Percentiles rank a stretch among this genome's conserved stretches.
phyloP scores from a whole-genome alignment of 2,329 filamentous ascomycete genomes.

The Scedosporium apiospermum region DNA sequence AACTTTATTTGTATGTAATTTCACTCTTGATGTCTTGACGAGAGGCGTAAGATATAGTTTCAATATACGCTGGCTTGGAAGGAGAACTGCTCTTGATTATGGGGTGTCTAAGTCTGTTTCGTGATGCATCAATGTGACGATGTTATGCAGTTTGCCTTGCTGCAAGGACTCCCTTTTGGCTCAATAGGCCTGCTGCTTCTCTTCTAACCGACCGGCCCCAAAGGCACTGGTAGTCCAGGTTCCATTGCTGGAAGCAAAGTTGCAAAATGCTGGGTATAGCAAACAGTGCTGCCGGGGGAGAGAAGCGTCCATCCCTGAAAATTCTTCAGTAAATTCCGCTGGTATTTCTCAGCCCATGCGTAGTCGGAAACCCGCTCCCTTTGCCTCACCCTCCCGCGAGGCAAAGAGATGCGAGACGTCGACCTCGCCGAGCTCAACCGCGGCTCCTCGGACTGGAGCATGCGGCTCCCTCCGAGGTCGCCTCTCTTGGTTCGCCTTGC shows the following conservation, averaged over 20 bases:
- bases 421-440: conserved; percentile 41
- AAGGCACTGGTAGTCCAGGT: no score
- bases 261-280: no score
- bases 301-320: neutral
- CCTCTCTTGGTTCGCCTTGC: conserved; percentile 86
- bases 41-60: conserved; percentile 2
- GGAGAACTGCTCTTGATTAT: neutral
- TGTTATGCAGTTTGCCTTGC: no score
- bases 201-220: no score
- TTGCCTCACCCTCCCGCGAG: conserved; percentile 53
- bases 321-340: neutral
- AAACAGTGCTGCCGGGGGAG: no score
- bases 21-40: conserved; percentile 1
- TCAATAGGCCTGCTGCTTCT: no score
- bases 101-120: neutral
- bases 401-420: conserved; percentile 68
- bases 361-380: conserved; percentile 56
- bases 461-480: conserved; percentile 60
- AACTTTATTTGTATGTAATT: conserved; percentile 1
- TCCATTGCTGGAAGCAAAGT: no score
- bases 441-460: conserved; percentile 70
- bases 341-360: conserved; percentile 39
- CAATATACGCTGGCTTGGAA: neutral
- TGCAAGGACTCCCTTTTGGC: no score
- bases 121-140: no score